Percentiles rank a stretch among this genome's conserved stretches.
phyloP scores from a whole-genome alignment of 139 green algal species.

The Marvania coccoides region DNA sequence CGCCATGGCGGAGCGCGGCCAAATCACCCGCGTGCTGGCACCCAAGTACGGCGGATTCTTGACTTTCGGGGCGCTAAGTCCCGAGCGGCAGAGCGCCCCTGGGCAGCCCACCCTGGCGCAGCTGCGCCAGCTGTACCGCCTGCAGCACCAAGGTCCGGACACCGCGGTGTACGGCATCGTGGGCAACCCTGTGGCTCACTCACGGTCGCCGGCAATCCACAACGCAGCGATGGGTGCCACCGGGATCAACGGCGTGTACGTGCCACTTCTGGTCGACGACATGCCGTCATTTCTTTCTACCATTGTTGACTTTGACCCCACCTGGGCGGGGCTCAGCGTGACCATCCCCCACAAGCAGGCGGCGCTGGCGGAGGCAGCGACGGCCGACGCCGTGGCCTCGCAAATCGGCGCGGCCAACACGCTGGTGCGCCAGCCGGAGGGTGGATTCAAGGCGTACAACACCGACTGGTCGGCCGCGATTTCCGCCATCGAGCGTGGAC shows the following conservation, averaged over 20 bases:
- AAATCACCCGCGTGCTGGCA: constrained; percentile 79
- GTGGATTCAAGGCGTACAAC: constrained; percentile 80
- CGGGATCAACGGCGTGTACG: constrained; percentile 83
- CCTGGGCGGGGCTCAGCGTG: constrained; percentile 76
- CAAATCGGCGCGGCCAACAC: constrained; percentile 95
- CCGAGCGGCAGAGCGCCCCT: constrained; percentile 30
- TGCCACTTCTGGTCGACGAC: constrained; percentile 92
- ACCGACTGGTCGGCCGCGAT: constrained; percentile 92
- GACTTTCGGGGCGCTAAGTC: constrained; percentile 86
- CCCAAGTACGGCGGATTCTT: constrained; percentile 90
- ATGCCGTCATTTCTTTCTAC: constrained; percentile 66
- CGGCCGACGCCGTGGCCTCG: constrained; percentile 66
- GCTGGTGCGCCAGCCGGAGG: constrained; percentile 67
- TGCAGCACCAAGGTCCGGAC: constrained; percentile 34
- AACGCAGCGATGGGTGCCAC: constrained; percentile 64
- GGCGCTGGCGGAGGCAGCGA: constrained; percentile 56
- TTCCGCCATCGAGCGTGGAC: constrained; percentile 71
- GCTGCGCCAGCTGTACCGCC: constrained; percentile 54
- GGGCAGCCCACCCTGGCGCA: constrained; percentile 40
- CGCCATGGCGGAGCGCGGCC: constrained; percentile 85
- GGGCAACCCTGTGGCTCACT: constrained; percentile 87
- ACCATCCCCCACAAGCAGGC: constrained; percentile 95
- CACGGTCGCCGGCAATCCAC: constrained; percentile 76
- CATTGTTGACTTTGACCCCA: constrained; percentile 37
- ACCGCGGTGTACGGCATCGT: constrained; percentile 83